Evolutionary conservation across 2,329 filamentous ascomycete species (phyloP).

Genomic region (Cordyceps javanica): DNA sequence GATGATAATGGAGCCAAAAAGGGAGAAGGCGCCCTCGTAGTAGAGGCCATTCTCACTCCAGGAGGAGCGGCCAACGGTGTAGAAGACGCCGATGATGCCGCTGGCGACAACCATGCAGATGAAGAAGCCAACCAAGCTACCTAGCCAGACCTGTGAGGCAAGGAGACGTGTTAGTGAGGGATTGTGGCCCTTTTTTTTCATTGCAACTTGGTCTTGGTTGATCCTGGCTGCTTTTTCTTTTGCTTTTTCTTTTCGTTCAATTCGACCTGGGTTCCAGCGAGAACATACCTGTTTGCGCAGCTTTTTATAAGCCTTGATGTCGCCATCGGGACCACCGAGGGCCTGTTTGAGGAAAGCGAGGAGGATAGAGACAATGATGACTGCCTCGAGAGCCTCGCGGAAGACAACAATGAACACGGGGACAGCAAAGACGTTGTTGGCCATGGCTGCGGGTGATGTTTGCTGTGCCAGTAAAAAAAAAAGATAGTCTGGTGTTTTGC

Average conservation of each 20-base stretch:
- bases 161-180: neutral
- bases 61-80: conserved; percentile 56
- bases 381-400: conserved; percentile 75
- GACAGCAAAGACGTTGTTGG: conserved; percentile 66
- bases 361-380: conserved; percentile 81
- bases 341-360: conserved; percentile 81
- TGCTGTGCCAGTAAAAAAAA: neutral
- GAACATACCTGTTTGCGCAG: conserved; percentile 55
- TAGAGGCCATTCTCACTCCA: conserved; percentile 67
- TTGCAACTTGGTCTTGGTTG: neutral
- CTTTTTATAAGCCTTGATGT: conserved; percentile 58
- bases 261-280: neutral
- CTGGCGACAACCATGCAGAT: conserved; percentile 60
- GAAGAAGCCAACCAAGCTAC: conserved; percentile 54
- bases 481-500: neutral
- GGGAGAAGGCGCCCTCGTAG: conserved; percentile 73
- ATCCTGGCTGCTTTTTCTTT: too few relatives aligned
- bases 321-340: conserved; percentile 56
- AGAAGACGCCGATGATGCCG: conserved; percentile 68
- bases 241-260: neutral
- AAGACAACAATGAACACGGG: conserved; percentile 89
- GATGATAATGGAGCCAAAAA: conserved; percentile 74
- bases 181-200: neutral
- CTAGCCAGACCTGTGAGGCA: conserved; percentile 48
- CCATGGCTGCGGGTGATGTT: conserved; percentile 34